These are phyloP conservation scores for Acer yangbiense DNA, from an alignment of 345 rosid species.

Conservation along the genomic window DNA sequence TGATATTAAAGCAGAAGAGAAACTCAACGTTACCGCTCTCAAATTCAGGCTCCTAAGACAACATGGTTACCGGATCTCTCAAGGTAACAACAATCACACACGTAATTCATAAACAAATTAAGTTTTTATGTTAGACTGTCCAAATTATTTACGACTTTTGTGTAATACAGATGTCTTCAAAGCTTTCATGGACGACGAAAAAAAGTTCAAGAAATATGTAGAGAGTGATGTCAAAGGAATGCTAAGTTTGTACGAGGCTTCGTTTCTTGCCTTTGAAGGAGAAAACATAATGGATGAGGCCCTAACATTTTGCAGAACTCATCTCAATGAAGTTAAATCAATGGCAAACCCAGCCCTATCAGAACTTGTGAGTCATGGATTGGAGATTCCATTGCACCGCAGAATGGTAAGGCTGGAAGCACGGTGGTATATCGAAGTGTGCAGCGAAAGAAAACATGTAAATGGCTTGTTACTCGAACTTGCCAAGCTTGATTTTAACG, in stretches of 20 bases:
- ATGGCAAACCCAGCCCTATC: background rate
- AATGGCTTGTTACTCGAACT: conserved; percentile 33
- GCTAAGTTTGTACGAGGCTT: conserved; percentile 47
- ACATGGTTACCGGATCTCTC: conserved; percentile 40
- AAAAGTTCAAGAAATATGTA: conserved; percentile 9
- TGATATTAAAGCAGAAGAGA: background rate
- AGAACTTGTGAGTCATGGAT: conserved; percentile 28
- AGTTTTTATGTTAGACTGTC: too few relatives aligned
- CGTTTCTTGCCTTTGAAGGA: conserved; percentile 36
- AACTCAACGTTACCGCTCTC: conserved; percentile 38
- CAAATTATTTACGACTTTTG: too few relatives aligned
- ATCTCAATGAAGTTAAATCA: conserved; percentile 14
- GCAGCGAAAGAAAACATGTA: background rate
- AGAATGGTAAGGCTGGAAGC: conserved; percentile 38
- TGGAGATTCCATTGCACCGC: conserved; percentile 41
- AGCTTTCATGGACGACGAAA: conserved; percentile 29
- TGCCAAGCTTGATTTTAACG: conserved; percentile 48
- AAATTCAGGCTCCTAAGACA: conserved; percentile 48
- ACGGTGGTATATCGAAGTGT: conserved; percentile 35
- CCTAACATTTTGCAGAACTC: conserved; percentile 8
- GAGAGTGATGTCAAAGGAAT: conserved; percentile 29
- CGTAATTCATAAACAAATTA: too few relatives aligned
- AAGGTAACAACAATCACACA: conserved; percentile 30
- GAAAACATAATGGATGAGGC: conserved; percentile 39
- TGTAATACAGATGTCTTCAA: conserved; percentile 46